Evolutionary conservation across 2,329 filamentous ascomycete genomes (phyloP).

Genomic region (Elsinoe perseae): DNA sequence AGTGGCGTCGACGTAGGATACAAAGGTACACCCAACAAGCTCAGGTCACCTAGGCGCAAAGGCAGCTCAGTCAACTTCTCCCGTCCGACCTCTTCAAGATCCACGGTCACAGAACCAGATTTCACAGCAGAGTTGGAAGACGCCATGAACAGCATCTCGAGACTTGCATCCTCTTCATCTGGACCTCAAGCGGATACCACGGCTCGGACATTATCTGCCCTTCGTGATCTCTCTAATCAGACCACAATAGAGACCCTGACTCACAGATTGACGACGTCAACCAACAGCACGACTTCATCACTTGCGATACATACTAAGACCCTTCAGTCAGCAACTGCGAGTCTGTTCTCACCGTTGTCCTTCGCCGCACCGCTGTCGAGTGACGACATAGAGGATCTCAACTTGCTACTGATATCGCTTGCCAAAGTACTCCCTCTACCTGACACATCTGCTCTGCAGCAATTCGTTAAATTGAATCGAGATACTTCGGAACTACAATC

Average conservation of each 20-base stretch:
- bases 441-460: slow-evolving; percentile 56
- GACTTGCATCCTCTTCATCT: slow-evolving; percentile 23
- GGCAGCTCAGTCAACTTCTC: slow-evolving; percentile 25
- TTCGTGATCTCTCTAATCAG: slow-evolving; percentile 32
- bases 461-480: slow-evolving; percentile 58
- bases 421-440: slow-evolving; percentile 61
- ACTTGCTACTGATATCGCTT: slow-evolving; percentile 59
- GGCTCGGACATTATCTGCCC: slow-evolving; percentile 25
- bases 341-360: slow-evolving; percentile 61
- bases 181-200: slow-evolving; percentile 28
- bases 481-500: slow-evolving; percentile 64
- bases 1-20: slow-evolving; percentile 40
- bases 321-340: slow-evolving; percentile 64
- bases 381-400: slow-evolving; percentile 59
- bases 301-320: slow-evolving; percentile 67
- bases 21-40: slow-evolving; percentile 19
- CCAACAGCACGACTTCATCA: slow-evolving; percentile 55
- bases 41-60: slow-evolving; percentile 19
- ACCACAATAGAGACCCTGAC: slow-evolving; percentile 27
- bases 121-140: slow-evolving; percentile 37
- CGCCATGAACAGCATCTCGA: slow-evolving; percentile 28
- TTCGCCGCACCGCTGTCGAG: slow-evolving; percentile 55
- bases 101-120: slow-evolving; percentile 3
- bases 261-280: slow-evolving; percentile 30
- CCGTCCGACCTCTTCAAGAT: slow-evolving; percentile 14